Conservation (phyloP, 805 yeast genomes). For the Candida caryicola region DNA sequence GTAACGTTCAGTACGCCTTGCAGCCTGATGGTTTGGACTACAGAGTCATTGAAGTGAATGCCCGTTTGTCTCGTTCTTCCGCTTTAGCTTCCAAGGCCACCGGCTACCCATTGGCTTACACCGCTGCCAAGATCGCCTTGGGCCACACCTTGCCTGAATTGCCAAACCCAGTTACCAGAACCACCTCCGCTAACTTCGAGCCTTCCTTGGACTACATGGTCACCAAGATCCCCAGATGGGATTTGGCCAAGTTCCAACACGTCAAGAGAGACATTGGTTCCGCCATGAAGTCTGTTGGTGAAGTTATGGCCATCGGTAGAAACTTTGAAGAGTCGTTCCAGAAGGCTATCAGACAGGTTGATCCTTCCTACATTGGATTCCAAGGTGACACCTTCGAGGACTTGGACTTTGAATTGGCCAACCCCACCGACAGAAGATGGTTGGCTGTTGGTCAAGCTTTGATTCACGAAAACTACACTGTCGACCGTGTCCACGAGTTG, state of each 20-base stretch:
- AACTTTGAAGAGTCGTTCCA: constrained; percentile 96
- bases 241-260: constrained; percentile 89
- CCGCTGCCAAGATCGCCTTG: constrained; percentile 95
- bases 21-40: constrained; percentile 95
- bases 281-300: constrained; percentile 98
- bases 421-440: constrained; percentile 96
- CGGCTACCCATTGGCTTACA: constrained; percentile 97
- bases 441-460: constrained; percentile 97
- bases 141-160: constrained; percentile 93
- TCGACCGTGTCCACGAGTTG: constrained; percentile 87
- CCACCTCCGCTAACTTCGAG: constrained; percentile 94
- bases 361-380: constrained; percentile 86
- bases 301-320: constrained; percentile 98
- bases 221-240: constrained; percentile 98
- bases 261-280: constrained; percentile 93
- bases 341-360: constrained; percentile 95
- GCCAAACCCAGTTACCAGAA: constrained; percentile 94
- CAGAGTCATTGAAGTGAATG: constrained; percentile 96
- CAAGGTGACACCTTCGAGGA: constrained; percentile 80
- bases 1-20: constrained; percentile 95
- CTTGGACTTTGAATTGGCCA: constrained; percentile 70
- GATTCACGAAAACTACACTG: constrained; percentile 84
- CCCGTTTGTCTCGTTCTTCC: constrained; percentile 93
- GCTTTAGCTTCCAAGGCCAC: constrained; percentile 98
- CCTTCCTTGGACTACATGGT: constrained; percentile 96